Percentiles rank a stretch among this genome's conserved stretches.
phyloP scores from a whole-genome alignment of 2,329 filamentous ascomycete species.

The Trichocomaceae sp. region DNA sequence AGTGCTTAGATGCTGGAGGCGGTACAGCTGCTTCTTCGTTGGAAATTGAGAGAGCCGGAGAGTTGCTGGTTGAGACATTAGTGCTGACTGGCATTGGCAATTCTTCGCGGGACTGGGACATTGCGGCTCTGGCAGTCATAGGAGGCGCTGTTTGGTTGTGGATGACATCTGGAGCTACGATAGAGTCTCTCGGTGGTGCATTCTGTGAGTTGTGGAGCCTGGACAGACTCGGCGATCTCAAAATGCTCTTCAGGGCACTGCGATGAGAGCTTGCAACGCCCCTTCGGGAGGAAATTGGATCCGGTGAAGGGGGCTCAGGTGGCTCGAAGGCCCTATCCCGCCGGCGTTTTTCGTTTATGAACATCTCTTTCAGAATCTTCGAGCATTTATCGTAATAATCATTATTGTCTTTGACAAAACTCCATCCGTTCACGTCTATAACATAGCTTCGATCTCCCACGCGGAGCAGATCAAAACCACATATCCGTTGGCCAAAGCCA shows the following conservation, averaged over 20 bases:
- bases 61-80: slow-evolving; percentile 22
- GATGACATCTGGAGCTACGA: slow-evolving; percentile 40
- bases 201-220: slow-evolving; percentile 47
- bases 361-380: slow-evolving; percentile 78
- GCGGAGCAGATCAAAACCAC: slow-evolving; percentile 88
- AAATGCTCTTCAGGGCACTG: slow-evolving; percentile 50
- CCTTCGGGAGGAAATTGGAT: slow-evolving; percentile 31
- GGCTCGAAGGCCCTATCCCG: slow-evolving; percentile 28
- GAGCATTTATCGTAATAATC: slow-evolving; percentile 94
- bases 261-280: slow-evolving; percentile 39
- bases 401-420: slow-evolving; percentile 98
- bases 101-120: slow-evolving; percentile 18
- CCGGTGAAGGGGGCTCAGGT: slow-evolving; percentile 30
- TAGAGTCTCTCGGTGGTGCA: slow-evolving; percentile 29
- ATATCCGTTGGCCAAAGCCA: slow-evolving; percentile 89
- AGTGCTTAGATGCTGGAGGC: slow-evolving; percentile 73
- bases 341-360: slow-evolving; percentile 64
- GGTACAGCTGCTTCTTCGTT: slow-evolving; percentile 20
- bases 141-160: slow-evolving; percentile 27
- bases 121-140: slow-evolving; percentile 18
- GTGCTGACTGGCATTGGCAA: slow-evolving; percentile 18
- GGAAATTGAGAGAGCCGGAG: slow-evolving; percentile 21
- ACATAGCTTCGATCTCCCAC: slow-evolving; percentile 89
- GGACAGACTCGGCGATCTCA: slow-evolving; percentile 60
- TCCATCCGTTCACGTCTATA: slow-evolving; percentile 99